A percentile compares a stretch with the other conserved stretches of the same genome.
Evolutionary conservation across 495 filamentous ascomycete species (phyloP).

Genomic region (Penicillium malachiteum): DNA sequence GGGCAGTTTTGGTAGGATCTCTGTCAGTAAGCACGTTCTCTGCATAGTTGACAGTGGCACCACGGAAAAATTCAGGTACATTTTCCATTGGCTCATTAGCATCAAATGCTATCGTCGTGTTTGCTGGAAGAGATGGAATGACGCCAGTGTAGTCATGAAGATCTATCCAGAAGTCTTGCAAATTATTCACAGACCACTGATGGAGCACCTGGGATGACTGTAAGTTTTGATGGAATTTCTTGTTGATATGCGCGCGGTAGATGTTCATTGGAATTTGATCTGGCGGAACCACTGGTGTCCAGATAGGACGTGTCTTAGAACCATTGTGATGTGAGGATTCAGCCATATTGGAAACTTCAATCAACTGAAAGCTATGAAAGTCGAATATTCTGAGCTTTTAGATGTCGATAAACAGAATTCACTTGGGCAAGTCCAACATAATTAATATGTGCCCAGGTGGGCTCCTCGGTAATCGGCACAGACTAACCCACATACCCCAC

Average conservation of each 20-base stretch:
- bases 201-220: slow-evolving; percentile 20
- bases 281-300: slow-evolving; percentile 11
- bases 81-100: slow-evolving; percentile 58
- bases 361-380: not conserved
- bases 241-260: slow-evolving; percentile 23
- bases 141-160: slow-evolving; percentile 20
- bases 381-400: no score
- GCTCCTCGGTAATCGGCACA: not conserved
- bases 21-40: slow-evolving; percentile 61
- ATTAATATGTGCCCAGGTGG: no score
- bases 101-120: slow-evolving; percentile 52
- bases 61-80: slow-evolving; percentile 59
- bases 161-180: slow-evolving; percentile 23
- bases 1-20: slow-evolving; percentile 54
- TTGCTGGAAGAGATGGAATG: slow-evolving; percentile 39
- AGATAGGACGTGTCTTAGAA: slow-evolving; percentile 10
- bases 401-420: no score
- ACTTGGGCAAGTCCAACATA: no score
- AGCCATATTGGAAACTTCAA: not conserved
- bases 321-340: no score
- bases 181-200: slow-evolving; percentile 15
- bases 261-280: slow-evolving; percentile 21
- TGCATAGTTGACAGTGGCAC: slow-evolving; percentile 68
- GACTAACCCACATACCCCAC: not conserved
- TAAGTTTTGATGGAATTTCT: slow-evolving; percentile 15